Evolutionary conservation across 192 early-diverging fungal species (phyloP).

Genomic region (Pilaira anomala): DNA sequence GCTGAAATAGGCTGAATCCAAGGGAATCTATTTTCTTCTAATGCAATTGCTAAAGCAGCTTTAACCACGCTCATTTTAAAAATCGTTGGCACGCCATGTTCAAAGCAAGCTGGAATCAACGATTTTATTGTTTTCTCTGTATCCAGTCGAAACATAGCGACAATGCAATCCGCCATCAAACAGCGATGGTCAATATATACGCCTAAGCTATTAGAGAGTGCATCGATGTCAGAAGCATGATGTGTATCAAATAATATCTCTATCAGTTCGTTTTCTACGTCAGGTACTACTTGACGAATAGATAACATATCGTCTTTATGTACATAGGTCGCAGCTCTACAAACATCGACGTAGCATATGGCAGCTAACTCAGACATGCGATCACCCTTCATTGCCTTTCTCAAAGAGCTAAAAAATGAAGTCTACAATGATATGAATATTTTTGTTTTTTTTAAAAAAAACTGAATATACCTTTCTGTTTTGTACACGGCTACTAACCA

Average conservation of each 20-base stretch:
- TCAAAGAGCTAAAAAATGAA: slow-evolving; percentile 50
- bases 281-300: slow-evolving; percentile 57
- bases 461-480: slow-evolving; percentile 15
- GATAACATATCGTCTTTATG: slow-evolving; percentile 56
- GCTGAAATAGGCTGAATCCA: slow-evolving; percentile 63
- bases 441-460: background rate
- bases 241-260: slow-evolving; percentile 62
- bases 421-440: slow-evolving; percentile 30
- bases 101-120: slow-evolving; percentile 66
- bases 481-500: slow-evolving; percentile 25
- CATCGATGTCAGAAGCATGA: slow-evolving; percentile 32
- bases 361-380: slow-evolving; percentile 62
- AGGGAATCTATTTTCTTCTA: slow-evolving; percentile 54
- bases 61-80: slow-evolving; percentile 79
- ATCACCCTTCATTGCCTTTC: slow-evolving; percentile 48
- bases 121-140: slow-evolving; percentile 64
- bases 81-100: slow-evolving; percentile 60
- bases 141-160: slow-evolving; percentile 70
- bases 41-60: slow-evolving; percentile 64
- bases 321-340: slow-evolving; percentile 63
- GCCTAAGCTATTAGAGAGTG: slow-evolving; percentile 25
- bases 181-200: slow-evolving; percentile 63
- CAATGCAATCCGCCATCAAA: slow-evolving; percentile 70
- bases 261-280: slow-evolving; percentile 70
- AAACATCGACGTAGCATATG: slow-evolving; percentile 72